Conservation (phyloP, 2,329 filamentous ascomycete species). For the Berkeleyomyces rouxiae region DNA sequence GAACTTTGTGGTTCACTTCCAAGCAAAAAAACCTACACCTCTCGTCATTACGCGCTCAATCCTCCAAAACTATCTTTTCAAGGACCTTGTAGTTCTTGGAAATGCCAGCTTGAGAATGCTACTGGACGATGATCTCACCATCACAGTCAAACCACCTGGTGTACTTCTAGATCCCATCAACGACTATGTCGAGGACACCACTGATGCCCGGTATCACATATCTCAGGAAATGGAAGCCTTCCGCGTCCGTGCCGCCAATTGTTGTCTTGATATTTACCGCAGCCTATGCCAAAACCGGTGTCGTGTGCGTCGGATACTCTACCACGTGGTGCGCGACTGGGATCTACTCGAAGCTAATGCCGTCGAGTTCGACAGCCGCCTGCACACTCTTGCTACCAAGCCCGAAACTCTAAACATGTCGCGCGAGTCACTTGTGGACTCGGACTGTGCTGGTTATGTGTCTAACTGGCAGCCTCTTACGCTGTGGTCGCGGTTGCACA, state of each 20-base stretch:
- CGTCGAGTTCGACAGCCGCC: slow-evolving; percentile 53
- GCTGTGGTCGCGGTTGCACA: slow-evolving; percentile 81
- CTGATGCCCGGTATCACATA: slow-evolving; percentile 58
- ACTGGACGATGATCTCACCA: slow-evolving; percentile 65
- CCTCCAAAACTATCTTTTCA: slow-evolving; percentile 59
- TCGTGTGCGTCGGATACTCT: slow-evolving; percentile 74
- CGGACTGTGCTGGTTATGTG: slow-evolving; percentile 25
- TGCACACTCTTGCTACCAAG: slow-evolving; percentile 41
- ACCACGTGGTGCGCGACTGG: slow-evolving; percentile 68
- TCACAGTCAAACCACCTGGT: slow-evolving; percentile 56
- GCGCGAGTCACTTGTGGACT: slow-evolving; percentile 28
- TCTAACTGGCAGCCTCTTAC: slow-evolving; percentile 19
- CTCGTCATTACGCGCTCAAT: slow-evolving; percentile 69
- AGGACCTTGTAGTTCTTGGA: slow-evolving; percentile 52
- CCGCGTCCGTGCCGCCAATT: slow-evolving; percentile 42
- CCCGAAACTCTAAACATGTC: slow-evolving; percentile 33
- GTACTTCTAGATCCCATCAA: slow-evolving; percentile 55
- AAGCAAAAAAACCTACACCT: slow-evolving; percentile 66
- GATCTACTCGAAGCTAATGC: slow-evolving; percentile 51
- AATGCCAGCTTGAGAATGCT: slow-evolving; percentile 54
- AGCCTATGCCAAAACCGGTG: slow-evolving; percentile 81
- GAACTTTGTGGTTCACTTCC: slow-evolving; percentile 59
- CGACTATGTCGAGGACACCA: slow-evolving; percentile 57
- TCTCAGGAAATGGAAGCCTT: slow-evolving; percentile 57
- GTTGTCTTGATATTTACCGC: slow-evolving; percentile 70